Evolutionary conservation across 148 eudicot species (phyloP).

Genomic region (Cornus controversa): DNA sequence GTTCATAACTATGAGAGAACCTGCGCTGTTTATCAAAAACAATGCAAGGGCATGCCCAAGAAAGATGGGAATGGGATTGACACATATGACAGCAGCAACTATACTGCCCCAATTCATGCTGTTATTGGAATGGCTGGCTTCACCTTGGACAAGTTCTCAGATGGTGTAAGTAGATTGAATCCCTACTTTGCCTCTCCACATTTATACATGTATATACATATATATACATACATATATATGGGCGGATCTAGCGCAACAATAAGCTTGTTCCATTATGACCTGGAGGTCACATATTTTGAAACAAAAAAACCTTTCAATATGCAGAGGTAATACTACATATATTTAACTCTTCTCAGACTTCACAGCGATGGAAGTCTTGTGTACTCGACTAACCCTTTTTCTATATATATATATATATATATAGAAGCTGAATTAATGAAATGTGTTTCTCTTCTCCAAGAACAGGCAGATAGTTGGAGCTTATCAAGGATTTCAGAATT

Average conservation of each 20-base stretch:
- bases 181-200: not conserved
- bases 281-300: no score
- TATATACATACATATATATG: not conserved
- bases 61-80: conserved; percentile 62
- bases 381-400: no score
- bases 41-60: conserved; percentile 64
- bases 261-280: no score
- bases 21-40: conserved; percentile 56
- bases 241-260: no score
- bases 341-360: no score
- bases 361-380: no score
- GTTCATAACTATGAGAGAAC: conserved; percentile 80
- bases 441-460: not conserved
- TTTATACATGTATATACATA: not conserved
- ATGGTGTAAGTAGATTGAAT: conserved; percentile 17
- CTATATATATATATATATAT: no score
- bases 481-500: conserved; percentile 45
- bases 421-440: no score
- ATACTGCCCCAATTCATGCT: conserved; percentile 77
- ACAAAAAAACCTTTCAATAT: no score
- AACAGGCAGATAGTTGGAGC: conserved; percentile 56
- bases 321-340: no score
- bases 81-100: conserved; percentile 52
- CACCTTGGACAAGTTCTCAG: conserved; percentile 50
- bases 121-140: conserved; percentile 95